Evolutionary conservation across 75 land plant genomes (phyloP), one percentile per base, ranked within the genome.

Genomic region (Pinus albicaulis): DNA sequence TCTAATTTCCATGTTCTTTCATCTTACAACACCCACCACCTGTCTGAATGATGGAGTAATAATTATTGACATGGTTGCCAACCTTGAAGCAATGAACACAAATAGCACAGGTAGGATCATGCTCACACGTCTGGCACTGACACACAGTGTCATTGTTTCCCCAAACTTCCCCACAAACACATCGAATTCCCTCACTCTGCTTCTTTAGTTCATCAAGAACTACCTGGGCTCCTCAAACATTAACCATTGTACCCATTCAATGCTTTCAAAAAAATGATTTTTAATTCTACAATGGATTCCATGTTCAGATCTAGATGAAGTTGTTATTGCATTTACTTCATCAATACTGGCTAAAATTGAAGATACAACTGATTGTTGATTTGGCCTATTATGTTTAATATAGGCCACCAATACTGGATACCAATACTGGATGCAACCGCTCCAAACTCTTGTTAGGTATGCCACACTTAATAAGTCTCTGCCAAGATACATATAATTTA

Each of bases 111-210:
- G 31, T 28, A 1, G 1, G 1, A 1, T 28, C 0, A 1, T 28
- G 81, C 74, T 94, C 98, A 84, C 98, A 94, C 3, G 95, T 91
- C 0, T 89, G 83, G 76, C 99, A 97, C 4, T 91, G 84, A 53
- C 90, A 97, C n/a, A 98, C 95, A 53, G 94, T 81, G 70, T 97
- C 99, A 83, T 88, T 82, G 26, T 81, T 25, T 55, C 93, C 93
- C 98, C 99, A 97, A 55, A 97, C 95, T 72, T 95, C 87, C 56
- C 99, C 99, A 92, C 99, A 94, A 15, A 97, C 95, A 68, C 94
- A 95, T 73, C 90, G 83, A 53, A 85, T 82, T 17, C 88, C 89
- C 61, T 58, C 77, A 76, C 59, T 77, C 23, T 61, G 79, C 55
- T 89, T 72, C 3, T 78, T 78, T 15, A 89, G 73, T 20, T 76